Base-by-base conservation (phyloP, 106 monocot genomes). In the Dactylorhiza incarnata region DNA sequence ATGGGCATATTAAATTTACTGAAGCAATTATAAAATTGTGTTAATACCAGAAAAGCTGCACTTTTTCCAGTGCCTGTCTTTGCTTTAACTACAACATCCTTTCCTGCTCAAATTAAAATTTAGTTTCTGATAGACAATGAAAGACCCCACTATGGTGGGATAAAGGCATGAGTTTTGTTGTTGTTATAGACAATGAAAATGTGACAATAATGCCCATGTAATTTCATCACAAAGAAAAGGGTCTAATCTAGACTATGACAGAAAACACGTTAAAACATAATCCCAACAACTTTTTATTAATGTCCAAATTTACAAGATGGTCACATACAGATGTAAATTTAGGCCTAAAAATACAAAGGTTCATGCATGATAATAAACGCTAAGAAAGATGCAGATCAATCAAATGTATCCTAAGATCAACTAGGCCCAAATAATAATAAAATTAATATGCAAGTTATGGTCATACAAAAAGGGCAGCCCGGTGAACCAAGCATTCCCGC, bases 1-100 rank as follows among this genome's bases (percentile, higher is more conserved):
- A 73, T 68, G 75, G 44, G 8, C 54, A 54, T 5, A 48, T 6
- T 22, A 26, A 56, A 71, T n/a, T 75, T 7, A 50, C 9, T 56
- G 61, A 43, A 10, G 54, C 45, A n/a, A 69, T 44, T n/a, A 74
- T 16, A 71, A 73, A 49, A 45, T 63, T 24, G 73, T 26, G 9
- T 52, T 55, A 70, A 54, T 94, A 99, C 97, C 91, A 99, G 79
- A 86, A 94, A 99, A 61, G 94, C 87, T 58, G 80, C 76, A 75
- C 79, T 99, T 83, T 99, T 94, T 53, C 97, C 94, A 4, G 91
- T 87, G 68, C 97, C 97, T 68, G 97, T 84, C 85, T 75, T 94
- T 45, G 97, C 97, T 83, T 94, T 99, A 56, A 94, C 91, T 43
- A 99, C 74, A 68, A 75, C 89, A 81, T 99, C 97, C 78, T 89